Percentiles rank a stretch among this genome's conserved stretches.
These are phyloP conservation scores for Zygosaccharomyces bailii DNA, from an alignment of 805 yeast species.

Conservation along the genomic window DNA sequence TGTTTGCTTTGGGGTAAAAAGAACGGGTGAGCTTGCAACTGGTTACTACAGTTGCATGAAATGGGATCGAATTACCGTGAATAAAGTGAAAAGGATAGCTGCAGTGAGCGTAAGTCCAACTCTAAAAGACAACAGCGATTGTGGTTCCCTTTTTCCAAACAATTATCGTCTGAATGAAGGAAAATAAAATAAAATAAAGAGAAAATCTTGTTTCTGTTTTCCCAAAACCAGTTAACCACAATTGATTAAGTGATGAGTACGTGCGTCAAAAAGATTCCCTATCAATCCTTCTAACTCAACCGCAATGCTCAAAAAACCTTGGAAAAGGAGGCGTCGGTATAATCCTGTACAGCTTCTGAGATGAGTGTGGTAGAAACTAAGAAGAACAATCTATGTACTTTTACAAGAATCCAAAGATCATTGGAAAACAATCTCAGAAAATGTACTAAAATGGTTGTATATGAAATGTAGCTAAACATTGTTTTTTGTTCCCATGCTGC, in stretches of 20 bases:
- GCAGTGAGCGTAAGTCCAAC: constrained; percentile 2
- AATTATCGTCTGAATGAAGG: constrained; percentile 5
- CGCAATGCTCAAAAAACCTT: constrained; percentile 1
- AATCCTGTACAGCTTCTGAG: background rate
- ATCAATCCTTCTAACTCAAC: background rate
- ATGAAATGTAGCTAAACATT: constrained; percentile 2
- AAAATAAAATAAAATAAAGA: constrained; percentile 1
- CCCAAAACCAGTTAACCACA: constrained; percentile 19
- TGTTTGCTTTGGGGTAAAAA: constrained; percentile 2
- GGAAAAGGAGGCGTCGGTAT: constrained; percentile 5
- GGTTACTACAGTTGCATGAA: constrained; percentile 5
- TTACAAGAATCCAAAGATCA: background rate
- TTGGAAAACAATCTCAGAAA: constrained; percentile 3
- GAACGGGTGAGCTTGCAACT: constrained; percentile 5
- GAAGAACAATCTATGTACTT: background rate
- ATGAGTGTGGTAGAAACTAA: background rate
- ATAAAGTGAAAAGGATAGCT: constrained; percentile 1
- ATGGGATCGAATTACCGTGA: background rate
- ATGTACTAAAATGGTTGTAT: constrained; percentile 8
- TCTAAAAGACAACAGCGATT: background rate
- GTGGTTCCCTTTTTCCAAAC: background rate
- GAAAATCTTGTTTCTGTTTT: constrained; percentile 20
- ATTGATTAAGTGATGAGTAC: background rate
- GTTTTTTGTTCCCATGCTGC: constrained; percentile 4
- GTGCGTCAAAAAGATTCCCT: constrained; percentile 5